A percentile compares a stretch with the other conserved stretches of the same genome.
Conservation (phyloP, 495 filamentous ascomycete species). For the Glarea lozoyensis region DNA sequence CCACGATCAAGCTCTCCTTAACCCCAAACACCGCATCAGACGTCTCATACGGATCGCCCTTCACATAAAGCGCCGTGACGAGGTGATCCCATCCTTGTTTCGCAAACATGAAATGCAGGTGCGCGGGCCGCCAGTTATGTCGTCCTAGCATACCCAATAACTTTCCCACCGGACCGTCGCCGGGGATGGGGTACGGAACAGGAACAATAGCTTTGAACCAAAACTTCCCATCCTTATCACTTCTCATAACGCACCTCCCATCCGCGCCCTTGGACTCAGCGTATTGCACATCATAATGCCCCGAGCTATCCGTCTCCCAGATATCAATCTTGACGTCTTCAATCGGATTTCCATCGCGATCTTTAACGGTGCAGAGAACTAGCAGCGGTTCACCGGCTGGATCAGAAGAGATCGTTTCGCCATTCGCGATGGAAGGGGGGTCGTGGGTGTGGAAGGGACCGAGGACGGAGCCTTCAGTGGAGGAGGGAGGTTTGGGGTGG, state of each 20-base stretch:
- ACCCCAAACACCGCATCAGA: conserved; percentile 92
- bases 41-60: conserved; percentile 79
- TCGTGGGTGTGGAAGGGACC: conserved; percentile 95
- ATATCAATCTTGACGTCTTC: conserved; percentile 72
- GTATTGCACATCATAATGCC: conserved; percentile 88
- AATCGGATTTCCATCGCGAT: conserved; percentile 59
- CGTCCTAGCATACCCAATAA: conserved; percentile 61
- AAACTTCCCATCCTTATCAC: conserved; percentile 61
- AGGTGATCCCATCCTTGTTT: conserved; percentile 76
- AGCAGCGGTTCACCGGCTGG: conserved; percentile 62
- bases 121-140: conserved; percentile 75
- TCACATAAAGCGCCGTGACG: conserved; percentile 79
- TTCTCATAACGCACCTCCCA: conserved; percentile 71
- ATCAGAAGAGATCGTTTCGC: conserved; percentile 64
- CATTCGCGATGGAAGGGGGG: conserved; percentile 54
- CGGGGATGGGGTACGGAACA: conserved; percentile 81
- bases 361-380: conserved; percentile 65
- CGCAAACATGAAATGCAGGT: conserved; percentile 95
- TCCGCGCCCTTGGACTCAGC: conserved; percentile 59
- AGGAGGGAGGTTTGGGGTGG: conserved; percentile 69
- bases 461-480: conserved; percentile 82
- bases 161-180: conserved; percentile 82
- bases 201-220: conserved; percentile 87
- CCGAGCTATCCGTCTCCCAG: conserved; percentile 86
- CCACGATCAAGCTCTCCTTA: conserved; percentile 73